These are phyloP conservation scores for Lodderomyces theae DNA, from an alignment of 1,139 yeast species.

Conservation along the genomic window DNA sequence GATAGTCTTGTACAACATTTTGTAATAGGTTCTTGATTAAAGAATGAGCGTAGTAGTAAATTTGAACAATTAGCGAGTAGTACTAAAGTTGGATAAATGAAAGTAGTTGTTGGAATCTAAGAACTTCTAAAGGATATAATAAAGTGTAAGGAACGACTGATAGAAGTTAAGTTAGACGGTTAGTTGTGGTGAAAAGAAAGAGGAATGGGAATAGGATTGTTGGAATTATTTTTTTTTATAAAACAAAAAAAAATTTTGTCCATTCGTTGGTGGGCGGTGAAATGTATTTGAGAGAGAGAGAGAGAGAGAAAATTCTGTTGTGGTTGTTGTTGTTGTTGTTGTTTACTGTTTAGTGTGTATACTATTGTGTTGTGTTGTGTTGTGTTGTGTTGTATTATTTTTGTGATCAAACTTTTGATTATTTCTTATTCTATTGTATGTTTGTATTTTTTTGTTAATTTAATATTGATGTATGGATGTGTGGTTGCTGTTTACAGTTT, in stretches of 20 bases:
- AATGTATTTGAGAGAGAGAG: too few species aligned
- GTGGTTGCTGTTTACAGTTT: not conserved
- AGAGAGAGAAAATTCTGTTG: too few species aligned
- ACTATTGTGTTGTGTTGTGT: too few species aligned
- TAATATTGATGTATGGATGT: not conserved
- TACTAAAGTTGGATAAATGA: too few species aligned
- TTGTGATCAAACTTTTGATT: not conserved
- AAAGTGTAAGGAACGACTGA: conserved; percentile 7
- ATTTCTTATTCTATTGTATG: not conserved
- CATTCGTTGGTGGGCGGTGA: too few species aligned
- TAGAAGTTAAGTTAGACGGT: conserved; percentile 3
- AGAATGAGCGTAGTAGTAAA: conserved; percentile 5
- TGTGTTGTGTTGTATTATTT: not conserved
- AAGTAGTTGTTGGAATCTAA: not conserved
- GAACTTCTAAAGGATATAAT: conserved; percentile 8
- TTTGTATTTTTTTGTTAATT: not conserved
- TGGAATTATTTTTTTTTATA: not conserved
- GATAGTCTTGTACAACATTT: conserved; percentile 51
- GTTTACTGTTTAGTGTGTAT: too few species aligned
- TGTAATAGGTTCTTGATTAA: not conserved
- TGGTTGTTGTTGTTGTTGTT: too few species aligned
- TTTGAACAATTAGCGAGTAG: too few species aligned
- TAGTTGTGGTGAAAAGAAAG: conserved; percentile 1
- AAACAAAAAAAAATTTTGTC: too few species aligned
- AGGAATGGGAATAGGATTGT: not conserved